Percentiles rank a stretch among this genome's conserved stretches.
Evolutionary conservation across 768 basidiomycete species (phyloP).

Genomic region (Russula sp.): DNA sequence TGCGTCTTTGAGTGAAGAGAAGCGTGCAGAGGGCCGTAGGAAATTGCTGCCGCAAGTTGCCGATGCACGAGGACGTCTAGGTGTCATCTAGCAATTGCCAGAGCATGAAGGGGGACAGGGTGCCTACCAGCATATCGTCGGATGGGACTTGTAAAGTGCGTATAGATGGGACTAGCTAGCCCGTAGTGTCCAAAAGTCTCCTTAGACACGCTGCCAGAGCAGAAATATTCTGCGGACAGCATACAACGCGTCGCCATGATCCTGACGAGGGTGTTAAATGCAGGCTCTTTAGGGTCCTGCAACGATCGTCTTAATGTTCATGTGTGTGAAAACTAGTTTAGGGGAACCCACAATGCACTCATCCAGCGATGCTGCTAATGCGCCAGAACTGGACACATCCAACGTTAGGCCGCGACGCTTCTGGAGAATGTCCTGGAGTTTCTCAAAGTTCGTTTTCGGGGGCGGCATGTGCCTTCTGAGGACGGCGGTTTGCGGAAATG

Average conservation of each 20-base stretch:
- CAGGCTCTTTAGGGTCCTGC: conserved; percentile 75
- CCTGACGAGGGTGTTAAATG: conserved; percentile 95
- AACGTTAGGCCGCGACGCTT: conserved; percentile 78
- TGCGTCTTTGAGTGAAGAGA: conserved; percentile 82
- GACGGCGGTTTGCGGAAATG: conserved; percentile 94
- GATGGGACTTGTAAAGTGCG: conserved; percentile 98
- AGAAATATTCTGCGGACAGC: conserved; percentile 98
- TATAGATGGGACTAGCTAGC: conserved; percentile 94
- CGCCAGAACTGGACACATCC: conserved; percentile 87
- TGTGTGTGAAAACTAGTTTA: conserved; percentile 13
- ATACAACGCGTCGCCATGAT: conserved; percentile 99
- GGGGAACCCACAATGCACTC: conserved; percentile 60
- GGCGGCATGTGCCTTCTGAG: conserved; percentile 88
- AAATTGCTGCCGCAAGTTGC: conserved; percentile 86
- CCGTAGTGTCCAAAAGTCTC: conserved; percentile 97
- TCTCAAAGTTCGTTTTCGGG: conserved; percentile 91
- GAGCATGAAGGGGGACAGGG: neutral
- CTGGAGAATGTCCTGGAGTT: conserved; percentile 81
- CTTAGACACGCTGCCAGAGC: conserved; percentile 84
- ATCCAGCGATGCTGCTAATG: conserved; percentile 84
- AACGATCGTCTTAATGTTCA: neutral
- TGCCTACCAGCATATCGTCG: conserved; percentile 82
- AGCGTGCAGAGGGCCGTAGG: conserved; percentile 73
- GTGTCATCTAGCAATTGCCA: neutral
- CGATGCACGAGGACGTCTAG: conserved; percentile 90